These are phyloP conservation scores for Juglanconis sp. DNA, from an alignment of 2,329 filamentous ascomycete genomes.

Conservation along the genomic window DNA sequence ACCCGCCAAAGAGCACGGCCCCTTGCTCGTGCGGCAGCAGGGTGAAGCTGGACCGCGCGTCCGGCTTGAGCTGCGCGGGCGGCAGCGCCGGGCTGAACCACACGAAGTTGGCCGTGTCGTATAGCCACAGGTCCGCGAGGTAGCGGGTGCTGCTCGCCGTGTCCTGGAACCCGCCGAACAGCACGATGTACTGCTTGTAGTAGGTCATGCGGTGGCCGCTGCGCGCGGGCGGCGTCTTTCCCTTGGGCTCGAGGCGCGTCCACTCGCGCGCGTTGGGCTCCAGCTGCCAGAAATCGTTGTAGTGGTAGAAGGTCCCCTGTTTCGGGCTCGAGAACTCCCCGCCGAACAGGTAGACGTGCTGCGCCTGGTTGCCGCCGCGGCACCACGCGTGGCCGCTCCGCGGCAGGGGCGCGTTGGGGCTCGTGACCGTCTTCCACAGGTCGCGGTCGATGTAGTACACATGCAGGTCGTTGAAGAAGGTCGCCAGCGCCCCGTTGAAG, in stretches of 20 bases:
- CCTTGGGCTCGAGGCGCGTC: conserved; percentile 79
- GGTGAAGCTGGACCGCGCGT: conserved; percentile 87
- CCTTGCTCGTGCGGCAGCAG: conserved; percentile 87
- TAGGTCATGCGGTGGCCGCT: conserved; percentile 95
- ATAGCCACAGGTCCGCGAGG: conserved; percentile 89
- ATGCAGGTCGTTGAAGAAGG: conserved; percentile 65
- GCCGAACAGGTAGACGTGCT: conserved; percentile 86
- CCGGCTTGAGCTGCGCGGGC: conserved; percentile 79
- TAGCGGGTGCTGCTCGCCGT: conserved; percentile 95
- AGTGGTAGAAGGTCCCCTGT: conserved; percentile 98
- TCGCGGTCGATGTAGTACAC: conserved; percentile 77
- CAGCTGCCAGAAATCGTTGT: conserved; percentile 96
- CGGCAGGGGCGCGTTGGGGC: conserved; percentile 86
- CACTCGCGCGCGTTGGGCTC: conserved; percentile 84
- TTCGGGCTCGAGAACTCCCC: conserved; percentile 96
- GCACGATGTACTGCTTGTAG: conserved; percentile 93
- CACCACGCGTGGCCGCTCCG: conserved; percentile 94
- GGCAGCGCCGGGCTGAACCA: conserved; percentile 79
- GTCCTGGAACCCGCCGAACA: conserved; percentile 97
- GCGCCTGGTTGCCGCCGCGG: conserved; percentile 74
- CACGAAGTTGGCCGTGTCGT: conserved; percentile 81
- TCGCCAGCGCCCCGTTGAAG: conserved; percentile 85
- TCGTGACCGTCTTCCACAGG: conserved; percentile 87
- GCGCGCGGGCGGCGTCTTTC: conserved; percentile 76
- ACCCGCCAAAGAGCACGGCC: conserved; percentile 88